These are phyloP conservation scores for Blastomyces gilchristii DNA, from an alignment of 2,329 filamentous ascomycete species.

Conservation along the genomic window DNA sequence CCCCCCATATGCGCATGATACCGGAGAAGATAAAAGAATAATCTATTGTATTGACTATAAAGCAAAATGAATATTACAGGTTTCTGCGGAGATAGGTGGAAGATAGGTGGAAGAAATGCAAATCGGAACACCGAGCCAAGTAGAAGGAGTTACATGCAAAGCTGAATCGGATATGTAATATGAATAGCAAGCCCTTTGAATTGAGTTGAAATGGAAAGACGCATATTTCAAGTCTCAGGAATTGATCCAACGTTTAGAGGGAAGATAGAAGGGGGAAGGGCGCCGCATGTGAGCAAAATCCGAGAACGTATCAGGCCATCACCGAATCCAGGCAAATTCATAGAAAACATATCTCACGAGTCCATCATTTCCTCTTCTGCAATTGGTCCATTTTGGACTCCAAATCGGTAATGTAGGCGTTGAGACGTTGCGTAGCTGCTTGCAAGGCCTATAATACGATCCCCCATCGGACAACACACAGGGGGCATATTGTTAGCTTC, in stretches of 20 bases:
- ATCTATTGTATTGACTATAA: background rate
- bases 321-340: background rate
- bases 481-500: slow-evolving; percentile 9
- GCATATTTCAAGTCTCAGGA: background rate
- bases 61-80: background rate
- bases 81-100: background rate
- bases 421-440: slow-evolving; percentile 74
- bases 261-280: background rate
- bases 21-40: background rate
- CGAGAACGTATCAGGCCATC: background rate
- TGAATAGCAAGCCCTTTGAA: background rate
- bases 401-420: slow-evolving; percentile 68
- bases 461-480: slow-evolving; percentile 10
- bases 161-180: background rate
- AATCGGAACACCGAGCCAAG: background rate
- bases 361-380: slow-evolving; percentile 54
- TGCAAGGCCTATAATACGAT: slow-evolving; percentile 59
- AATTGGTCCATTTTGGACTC: slow-evolving; percentile 66
- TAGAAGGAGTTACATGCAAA: background rate
- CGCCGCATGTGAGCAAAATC: background rate
- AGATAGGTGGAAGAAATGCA: background rate
- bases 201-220: background rate
- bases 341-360: slow-evolving; percentile 2
- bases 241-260: background rate
- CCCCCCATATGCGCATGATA: background rate